Evolutionary conservation across 805 yeast genomes (phyloP).

Genomic region (Pichia thaimueangensis): DNA sequence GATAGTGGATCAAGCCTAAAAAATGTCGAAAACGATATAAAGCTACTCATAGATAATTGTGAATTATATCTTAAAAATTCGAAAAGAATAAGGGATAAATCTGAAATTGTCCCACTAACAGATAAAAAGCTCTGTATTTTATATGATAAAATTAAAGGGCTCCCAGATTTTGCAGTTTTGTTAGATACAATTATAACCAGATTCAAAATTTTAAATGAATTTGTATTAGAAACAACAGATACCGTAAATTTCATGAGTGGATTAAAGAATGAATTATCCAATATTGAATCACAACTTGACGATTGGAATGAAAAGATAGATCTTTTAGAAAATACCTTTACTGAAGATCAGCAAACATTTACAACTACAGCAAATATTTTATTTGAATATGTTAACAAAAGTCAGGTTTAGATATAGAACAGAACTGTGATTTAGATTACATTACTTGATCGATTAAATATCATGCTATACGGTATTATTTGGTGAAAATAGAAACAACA

Average conservation of each 20-base stretch:
- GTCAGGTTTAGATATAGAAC: too few relatives aligned
- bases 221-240: slow-evolving; percentile 8
- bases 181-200: slow-evolving; percentile 16
- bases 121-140: slow-evolving; percentile 18
- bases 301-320: slow-evolving; percentile 22
- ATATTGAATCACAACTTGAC: slow-evolving; percentile 15
- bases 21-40: slow-evolving; percentile 16
- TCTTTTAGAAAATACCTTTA: slow-evolving; percentile 15
- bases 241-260: slow-evolving; percentile 14
- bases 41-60: slow-evolving; percentile 8
- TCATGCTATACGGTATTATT: slow-evolving; percentile 39
- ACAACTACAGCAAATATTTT: slow-evolving; percentile 12
- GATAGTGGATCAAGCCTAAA: slow-evolving; percentile 14
- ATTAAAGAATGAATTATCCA: slow-evolving; percentile 15
- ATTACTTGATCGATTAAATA: too few relatives aligned
- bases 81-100: slow-evolving; percentile 10
- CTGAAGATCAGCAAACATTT: slow-evolving; percentile 10
- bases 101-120: slow-evolving; percentile 10
- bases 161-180: slow-evolving; percentile 18
- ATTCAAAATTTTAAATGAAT: slow-evolving; percentile 17
- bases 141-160: slow-evolving; percentile 16
- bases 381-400: not conserved
- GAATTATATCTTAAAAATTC: slow-evolving; percentile 11
- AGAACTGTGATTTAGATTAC: too few relatives aligned
- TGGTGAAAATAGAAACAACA: slow-evolving; percentile 85